These are phyloP conservation scores for Posidonia australis DNA, from an alignment of 106 monocot genomes.

Conservation along the genomic window DNA sequence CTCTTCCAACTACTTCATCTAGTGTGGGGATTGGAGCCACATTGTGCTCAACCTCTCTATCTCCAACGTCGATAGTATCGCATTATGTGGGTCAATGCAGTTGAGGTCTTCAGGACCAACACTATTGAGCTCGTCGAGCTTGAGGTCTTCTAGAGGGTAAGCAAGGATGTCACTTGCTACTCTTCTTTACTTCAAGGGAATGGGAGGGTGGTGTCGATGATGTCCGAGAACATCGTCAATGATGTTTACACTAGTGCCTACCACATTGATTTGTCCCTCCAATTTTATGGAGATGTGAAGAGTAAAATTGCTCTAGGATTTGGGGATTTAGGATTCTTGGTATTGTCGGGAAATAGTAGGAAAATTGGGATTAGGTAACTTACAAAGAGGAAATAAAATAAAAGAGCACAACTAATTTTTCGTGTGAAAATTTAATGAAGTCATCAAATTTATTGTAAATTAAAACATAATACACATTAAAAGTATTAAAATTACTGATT, in stretches of 20 bases:
- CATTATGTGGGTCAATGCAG: conserved; percentile 39
- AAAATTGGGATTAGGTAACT: background rate
- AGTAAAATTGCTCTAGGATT: background rate
- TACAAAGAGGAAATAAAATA: no score
- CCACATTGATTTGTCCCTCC: conserved; percentile 32
- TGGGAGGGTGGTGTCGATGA: no score
- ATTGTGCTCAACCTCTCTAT: background rate
- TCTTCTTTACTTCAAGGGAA: conserved; percentile 16
- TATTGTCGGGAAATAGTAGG: background rate
- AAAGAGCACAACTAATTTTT: no score
- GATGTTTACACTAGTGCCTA: no score
- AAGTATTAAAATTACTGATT: no score
- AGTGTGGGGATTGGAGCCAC: background rate
- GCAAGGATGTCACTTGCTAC: conserved; percentile 39
- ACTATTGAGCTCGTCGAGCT: conserved; percentile 28
- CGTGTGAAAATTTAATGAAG: no score
- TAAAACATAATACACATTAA: no score
- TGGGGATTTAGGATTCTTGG: no score
- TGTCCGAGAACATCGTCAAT: no score
- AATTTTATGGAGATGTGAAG: conserved; percentile 32
- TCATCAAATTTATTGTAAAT: no score
- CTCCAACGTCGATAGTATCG: background rate
- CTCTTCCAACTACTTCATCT: conserved; percentile 21
- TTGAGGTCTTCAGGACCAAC: conserved; percentile 36
- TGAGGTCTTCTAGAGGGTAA: conserved; percentile 32